phyloP scores from a whole-genome alignment of 257 asterid species.

The Knoxia roxburghii region DNA sequence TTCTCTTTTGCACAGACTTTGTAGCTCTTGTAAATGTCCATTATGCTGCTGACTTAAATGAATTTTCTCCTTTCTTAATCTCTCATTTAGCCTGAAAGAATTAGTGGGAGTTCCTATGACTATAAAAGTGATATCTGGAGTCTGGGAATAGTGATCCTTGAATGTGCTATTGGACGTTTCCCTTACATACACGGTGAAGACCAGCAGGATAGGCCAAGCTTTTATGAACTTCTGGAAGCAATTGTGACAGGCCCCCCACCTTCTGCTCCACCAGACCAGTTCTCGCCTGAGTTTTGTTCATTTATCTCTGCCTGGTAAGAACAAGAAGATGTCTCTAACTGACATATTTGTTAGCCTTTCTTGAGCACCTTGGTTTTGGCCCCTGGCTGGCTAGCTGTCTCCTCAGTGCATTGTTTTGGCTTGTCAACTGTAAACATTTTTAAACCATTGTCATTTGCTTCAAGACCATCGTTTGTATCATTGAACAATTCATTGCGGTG shows the following conservation, averaged over 20 bases:
- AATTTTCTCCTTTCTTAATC: not conserved
- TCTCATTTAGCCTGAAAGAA: constrained; percentile 81
- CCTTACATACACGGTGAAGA: constrained; percentile 93
- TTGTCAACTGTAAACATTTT: not conserved
- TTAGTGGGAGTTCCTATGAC: constrained; percentile 87
- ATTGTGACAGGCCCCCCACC: constrained; percentile 95
- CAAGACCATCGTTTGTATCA: no score
- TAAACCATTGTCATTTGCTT: not conserved
- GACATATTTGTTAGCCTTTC: not conserved
- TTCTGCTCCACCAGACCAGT: constrained; percentile 78
- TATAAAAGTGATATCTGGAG: constrained; percentile 60
- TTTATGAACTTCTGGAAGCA: constrained; percentile 90
- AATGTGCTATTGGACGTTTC: constrained; percentile 97
- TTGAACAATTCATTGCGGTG: not conserved
- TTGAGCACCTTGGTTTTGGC: not conserved
- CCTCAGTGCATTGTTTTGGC: not conserved
- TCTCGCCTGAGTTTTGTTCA: constrained; percentile 56
- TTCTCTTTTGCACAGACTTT: not conserved
- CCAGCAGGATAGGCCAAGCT: constrained; percentile 81
- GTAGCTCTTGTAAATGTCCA: not conserved
- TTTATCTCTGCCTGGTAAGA: constrained; percentile 78
- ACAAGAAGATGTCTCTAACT: not conserved
- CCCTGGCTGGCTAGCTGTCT: not conserved
- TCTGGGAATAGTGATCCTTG: constrained; percentile 84
- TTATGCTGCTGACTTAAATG: not conserved